Evolutionary conservation across 1,139 yeast genomes (phyloP), one percentile per base, ranked within the genome.

Genomic region (Petasospora rhodanensis): DNA sequence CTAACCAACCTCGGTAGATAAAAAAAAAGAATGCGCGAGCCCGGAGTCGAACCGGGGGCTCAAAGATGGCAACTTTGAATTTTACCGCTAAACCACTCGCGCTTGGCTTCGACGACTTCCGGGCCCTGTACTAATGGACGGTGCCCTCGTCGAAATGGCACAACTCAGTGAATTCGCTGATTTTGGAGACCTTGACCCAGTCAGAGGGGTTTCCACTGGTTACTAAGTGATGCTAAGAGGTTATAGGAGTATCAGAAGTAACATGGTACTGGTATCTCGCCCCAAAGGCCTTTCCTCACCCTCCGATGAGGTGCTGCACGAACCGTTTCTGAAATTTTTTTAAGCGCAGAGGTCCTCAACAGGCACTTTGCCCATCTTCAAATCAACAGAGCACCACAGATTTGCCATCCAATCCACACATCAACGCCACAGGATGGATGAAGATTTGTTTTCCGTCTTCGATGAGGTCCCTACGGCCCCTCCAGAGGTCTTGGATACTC

Each of bases 371-470:
- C 9, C 7, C 19, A 7, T 7, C 19, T 18, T n/a, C n/a, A n/a
- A n/a, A n/a, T n/a, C n/a, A n/a, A n/a, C n/a, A n/a, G n/a, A n/a
- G n/a, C n/a, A n/a, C n/a, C n/a, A n/a, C n/a, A n/a, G n/a, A n/a
- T n/a, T n/a, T n/a, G n/a, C n/a, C n/a, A n/a, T n/a, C n/a, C n/a
- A n/a, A n/a, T n/a, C n/a, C n/a, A n/a, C n/a, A n/a, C 16, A 11
- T 16, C 17, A 12, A 6, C 18, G 16, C n/a, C 14, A n/a, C 20
- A 31, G 21, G 7, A 40, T 40, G 43, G 55, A 51, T 50, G 76
- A 76, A 53, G 85, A 79, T 47, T 67, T 80, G 41, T 80, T 80
- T 52, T 83, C 71, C 43, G 86, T 80, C 38, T 80, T 80, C 52
- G 71, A 72, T 34, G 87, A 79, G 56, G 59, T 53, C n/a, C 64